Percentiles rank a stretch among this genome's conserved stretches.
These are phyloP conservation scores for Rhynchospora breviuscula DNA, from an alignment of 176 grass and related monocot genomes.

Conservation along the genomic window DNA sequence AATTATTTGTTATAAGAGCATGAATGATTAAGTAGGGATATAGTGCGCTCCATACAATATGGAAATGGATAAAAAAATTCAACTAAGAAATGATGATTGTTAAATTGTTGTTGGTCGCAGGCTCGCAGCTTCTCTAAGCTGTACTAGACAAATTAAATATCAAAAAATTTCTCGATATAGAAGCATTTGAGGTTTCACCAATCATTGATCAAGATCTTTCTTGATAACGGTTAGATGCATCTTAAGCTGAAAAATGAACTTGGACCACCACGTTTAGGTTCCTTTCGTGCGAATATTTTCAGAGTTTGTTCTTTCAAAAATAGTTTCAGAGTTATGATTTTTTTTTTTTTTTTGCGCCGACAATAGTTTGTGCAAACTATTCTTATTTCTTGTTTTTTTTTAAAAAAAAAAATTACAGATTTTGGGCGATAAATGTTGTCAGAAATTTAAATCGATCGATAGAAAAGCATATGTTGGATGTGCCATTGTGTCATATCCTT, in stretches of 20 bases:
- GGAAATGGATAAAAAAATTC: background rate
- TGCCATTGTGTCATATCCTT: background rate
- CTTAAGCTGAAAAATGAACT: background rate
- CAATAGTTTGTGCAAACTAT: background rate
- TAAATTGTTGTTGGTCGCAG: background rate
- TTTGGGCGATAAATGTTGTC: background rate
- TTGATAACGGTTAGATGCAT: background rate
- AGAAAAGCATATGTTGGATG: background rate
- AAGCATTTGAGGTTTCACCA: background rate
- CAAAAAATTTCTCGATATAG: background rate
- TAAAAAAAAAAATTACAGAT: background rate
- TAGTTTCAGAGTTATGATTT: background rate
- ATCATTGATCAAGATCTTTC: slow-evolving; percentile 1
- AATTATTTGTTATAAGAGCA: background rate
- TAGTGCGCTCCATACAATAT: background rate
- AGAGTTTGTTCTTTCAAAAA: background rate
- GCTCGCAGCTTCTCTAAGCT: background rate
- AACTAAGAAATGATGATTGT: background rate
- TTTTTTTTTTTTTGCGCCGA: background rate
- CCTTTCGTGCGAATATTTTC: background rate
- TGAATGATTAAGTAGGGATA: background rate
- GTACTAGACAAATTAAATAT: background rate
- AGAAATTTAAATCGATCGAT: background rate
- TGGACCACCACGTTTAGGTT: background rate
- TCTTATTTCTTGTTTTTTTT: background rate